A percentile compares a stretch with the other conserved stretches of the same genome.
phyloP scores from a whole-genome alignment of 83 land plant genomes.

The Thuja plicata region DNA sequence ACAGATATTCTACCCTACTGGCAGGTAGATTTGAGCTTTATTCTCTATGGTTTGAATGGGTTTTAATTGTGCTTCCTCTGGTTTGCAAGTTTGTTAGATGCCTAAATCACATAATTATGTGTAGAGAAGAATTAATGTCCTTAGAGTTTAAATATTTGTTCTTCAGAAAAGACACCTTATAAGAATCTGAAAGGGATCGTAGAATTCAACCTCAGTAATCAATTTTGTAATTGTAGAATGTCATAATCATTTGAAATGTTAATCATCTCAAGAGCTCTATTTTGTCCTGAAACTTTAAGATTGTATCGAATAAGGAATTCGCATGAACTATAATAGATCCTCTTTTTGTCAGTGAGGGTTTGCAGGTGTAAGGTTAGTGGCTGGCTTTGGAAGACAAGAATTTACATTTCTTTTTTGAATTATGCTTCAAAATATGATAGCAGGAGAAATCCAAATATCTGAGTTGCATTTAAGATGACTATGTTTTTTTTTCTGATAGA shows the following conservation, averaged over 20 bases:
- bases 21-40: slow-evolving; percentile 54
- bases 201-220: not conserved
- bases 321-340: not conserved
- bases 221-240: not conserved
- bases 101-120: not conserved
- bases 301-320: not conserved
- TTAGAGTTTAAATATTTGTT: not conserved
- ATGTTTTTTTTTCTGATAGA: too few relatives aligned
- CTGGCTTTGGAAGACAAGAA: not conserved
- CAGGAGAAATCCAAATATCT: not conserved
- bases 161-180: not conserved
- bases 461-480: not conserved
- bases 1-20: slow-evolving; percentile 96
- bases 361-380: not conserved
- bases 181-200: not conserved
- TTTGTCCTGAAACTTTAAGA: not conserved
- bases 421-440: not conserved
- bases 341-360: not conserved
- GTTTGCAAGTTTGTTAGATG: not conserved
- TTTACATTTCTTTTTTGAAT: not conserved
- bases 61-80: not conserved
- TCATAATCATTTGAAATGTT: not conserved
- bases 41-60: not conserved
- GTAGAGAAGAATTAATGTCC: not conserved
- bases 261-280: not conserved